Base-by-base conservation (phyloP, 1,139 yeast genomes). In the Ogataea hybrid region DNA sequence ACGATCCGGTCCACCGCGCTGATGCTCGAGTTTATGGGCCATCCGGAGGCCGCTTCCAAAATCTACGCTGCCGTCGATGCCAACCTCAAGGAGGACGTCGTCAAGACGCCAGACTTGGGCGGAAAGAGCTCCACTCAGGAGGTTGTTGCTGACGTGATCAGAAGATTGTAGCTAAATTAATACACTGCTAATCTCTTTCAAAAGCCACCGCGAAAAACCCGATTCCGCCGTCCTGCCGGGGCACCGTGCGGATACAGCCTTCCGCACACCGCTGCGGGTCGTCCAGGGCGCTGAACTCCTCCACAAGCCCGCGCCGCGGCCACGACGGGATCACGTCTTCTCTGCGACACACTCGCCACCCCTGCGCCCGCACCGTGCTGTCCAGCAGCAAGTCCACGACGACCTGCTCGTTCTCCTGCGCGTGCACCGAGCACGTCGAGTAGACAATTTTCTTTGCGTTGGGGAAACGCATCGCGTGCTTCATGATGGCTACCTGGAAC, bases 1-100 rank as follows among this genome's bases (percentile, higher is more conserved):
- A 92, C 97, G 37, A 90, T 92, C 63, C 84, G 98, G 71, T 92
- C 97, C 22, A 83, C 97, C 45, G 98, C 97, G 44, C 76, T 92
- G 64, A 86, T 94, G 96, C 79, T 92, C 67, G 97, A 92, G 70
- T 90, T 90, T 73, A 80, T 92, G 81, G 98, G 98, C 47, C 77
- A 83, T 70, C 70, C 88, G 37, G 80, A 82, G 56, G 88, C 96
- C 44, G 97, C 98, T 48, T 89, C 95, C 50, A 80, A 82, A 60
- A 92, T 94, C 57, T 86, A 90, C 71, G 79, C 77, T 59, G 98
- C 98, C 41, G 97, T 92, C 43, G 97, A 92, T 64, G 94, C 92
- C 49, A 88, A 89, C 72, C 77, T 92, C 69, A 69, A 77, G 52
- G 97, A 84, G 64, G 84, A 87, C 63, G 67, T 73, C 55, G 71